These are phyloP conservation scores for Limnanthes douglasii DNA, from an alignment of 345 rosid species.

Conservation along the genomic window DNA sequence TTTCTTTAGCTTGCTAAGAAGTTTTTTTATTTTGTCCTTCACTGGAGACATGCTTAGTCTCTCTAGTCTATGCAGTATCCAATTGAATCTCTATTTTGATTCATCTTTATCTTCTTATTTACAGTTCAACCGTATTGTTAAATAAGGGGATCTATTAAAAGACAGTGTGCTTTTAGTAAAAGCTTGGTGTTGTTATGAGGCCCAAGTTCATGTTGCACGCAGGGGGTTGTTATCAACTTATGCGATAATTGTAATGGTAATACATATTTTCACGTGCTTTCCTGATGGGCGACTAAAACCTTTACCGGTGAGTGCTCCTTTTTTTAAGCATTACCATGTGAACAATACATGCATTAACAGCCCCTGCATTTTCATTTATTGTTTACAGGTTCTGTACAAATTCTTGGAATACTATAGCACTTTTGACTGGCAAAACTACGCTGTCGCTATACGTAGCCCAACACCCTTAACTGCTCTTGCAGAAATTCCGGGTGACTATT, in stretches of 20 bases:
- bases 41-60: constrained; percentile 1
- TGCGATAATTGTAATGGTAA: constrained; percentile 64
- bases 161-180: constrained; percentile 60
- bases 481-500: constrained; percentile 36
- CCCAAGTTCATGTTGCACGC: constrained; percentile 81
- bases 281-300: constrained; percentile 57
- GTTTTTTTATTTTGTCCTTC: no score
- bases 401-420: constrained; percentile 70
- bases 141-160: constrained; percentile 73
- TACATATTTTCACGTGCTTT: constrained; percentile 55
- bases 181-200: constrained; percentile 96
- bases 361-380: no score
- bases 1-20: no score
- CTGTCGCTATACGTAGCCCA: constrained; percentile 49
- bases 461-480: constrained; percentile 41
- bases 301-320: constrained; percentile 37
- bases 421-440: constrained; percentile 68
- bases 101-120: constrained; percentile 1
- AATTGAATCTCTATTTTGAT: constrained; percentile 1
- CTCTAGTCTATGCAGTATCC: neutral
- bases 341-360: no score
- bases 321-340: no score
- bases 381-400: constrained; percentile 56
- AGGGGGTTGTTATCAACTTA: constrained; percentile 76
- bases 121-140: constrained; percentile 54